Evolutionary conservation across 495 filamentous ascomycete genomes (phyloP), one percentile per base, ranked within the genome.

Genomic region (Hypomontagnella submonticulosa): DNA sequence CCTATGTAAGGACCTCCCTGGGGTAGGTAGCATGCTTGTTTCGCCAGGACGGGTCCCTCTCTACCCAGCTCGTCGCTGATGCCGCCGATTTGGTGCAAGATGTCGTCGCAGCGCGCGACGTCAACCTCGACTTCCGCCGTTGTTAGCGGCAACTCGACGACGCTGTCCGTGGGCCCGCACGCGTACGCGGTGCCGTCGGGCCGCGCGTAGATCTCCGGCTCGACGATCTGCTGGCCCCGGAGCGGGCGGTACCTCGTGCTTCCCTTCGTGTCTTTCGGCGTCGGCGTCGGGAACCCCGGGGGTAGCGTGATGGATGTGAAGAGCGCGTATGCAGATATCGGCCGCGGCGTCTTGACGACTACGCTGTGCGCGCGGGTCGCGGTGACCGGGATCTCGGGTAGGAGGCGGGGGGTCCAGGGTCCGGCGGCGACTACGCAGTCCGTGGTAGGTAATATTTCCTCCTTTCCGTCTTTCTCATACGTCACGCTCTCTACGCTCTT

Each of bases 161-260:
- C 70, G 36, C 81, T 83, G 62, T 96, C 92, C 15, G 91, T 91
- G 67, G 93, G 56, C 42, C 78, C 80, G 72, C 92, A 96, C 20
- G 88, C 89, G 71, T 97, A 97, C 41, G 92, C 88, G 32, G 91
- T 91, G 38, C 90, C 84, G 69, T 92, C 88, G 0, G 92, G 92
- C n/a, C 92, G 84, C 10, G 92, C 87, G 72, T 96, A 96, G 63
- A 97, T 94, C 73, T 97, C 92, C 1, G 92, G 92, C 6, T 87
- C 83, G 20, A 87, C 89, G 9, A 83, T 84, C 20, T 82, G 80
- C n/a, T 78, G 53, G 0, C 69, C 66, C 10, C 53, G 34, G 7
- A 68, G 69, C 30, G 66, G 62, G 18, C 48, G 52, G 2, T 71
- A 19, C 76, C 77, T 34, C 0, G 77, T 71, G 27, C 75, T 70